Base-by-base conservation (phyloP, 495 filamentous ascomycete genomes). In the Penicillium diatomitis region DNA sequence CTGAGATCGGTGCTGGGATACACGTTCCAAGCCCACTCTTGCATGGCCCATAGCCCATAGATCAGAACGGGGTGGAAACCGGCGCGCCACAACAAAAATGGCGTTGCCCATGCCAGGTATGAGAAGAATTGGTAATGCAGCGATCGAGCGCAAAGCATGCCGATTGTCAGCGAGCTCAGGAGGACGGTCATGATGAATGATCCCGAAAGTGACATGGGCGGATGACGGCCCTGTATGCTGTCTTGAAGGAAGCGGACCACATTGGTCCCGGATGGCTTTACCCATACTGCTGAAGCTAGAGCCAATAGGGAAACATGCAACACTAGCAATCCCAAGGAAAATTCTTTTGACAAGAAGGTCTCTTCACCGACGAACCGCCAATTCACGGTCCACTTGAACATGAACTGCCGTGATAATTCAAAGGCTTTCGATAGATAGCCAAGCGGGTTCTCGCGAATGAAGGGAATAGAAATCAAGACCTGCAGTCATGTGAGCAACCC, bases 311-410 rank as follows among this genome's bases (percentile, higher is more conserved):
- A 59, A n/a, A 77, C 66, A 68, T 98, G 89, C 44, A 84, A 61
- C 4, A 69, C 74, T 12, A 96, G 68, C 38, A 98, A 70, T 6
- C 64, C 65, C 12, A 82, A 41, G 34, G 90, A 80, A 60, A 96
- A 95, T 8, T 71, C 62, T 46, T 68, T 78, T 44, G 88, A 94
- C 27, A 94, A 73, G 55, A 98, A 98, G 2, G 64, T 64, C 20
- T 88, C 81, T 60, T 96, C 88, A 8, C 83, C 81, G 4, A 96
- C 65, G 55, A 98, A 96, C 39, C 91, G 79, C 91, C 91, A 98
- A 65, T 98, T 98, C 49, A 98, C 92, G 0, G 92, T 97, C 92
- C 92, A 97, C 63, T 95, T 90, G 74, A 88, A 96, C 53, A 95
- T 74, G 63, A 98, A 98, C 54, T 83, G 78, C 40, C 92, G 76